phyloP scores from a whole-genome alignment of 495 filamentous ascomycete species.

The Daldinia decipiens region DNA sequence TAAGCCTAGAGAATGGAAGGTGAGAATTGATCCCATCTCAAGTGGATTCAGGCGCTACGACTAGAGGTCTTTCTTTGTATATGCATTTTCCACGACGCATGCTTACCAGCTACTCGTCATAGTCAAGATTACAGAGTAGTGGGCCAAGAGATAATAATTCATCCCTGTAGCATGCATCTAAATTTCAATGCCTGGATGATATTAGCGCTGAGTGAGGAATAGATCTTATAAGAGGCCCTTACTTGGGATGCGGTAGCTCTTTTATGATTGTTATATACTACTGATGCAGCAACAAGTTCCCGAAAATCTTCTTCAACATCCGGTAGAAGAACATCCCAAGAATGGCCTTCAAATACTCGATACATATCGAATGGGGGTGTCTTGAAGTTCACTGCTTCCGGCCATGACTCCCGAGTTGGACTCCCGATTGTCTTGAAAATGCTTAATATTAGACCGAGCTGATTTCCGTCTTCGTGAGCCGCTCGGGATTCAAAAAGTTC shows the following conservation, averaged over 20 bases:
- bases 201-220: slow-evolving; percentile 21
- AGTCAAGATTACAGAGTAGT: not conserved
- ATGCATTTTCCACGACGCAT: not conserved
- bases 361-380: slow-evolving; percentile 67
- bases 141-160: not conserved
- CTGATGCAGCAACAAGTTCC: slow-evolving; percentile 46
- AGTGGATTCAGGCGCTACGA: not conserved
- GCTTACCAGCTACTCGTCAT: not conserved
- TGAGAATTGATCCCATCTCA: not conserved
- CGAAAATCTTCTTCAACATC: slow-evolving; percentile 49
- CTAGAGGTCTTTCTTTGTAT: not conserved
- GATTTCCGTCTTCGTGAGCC: slow-evolving; percentile 86
- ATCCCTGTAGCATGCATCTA: slow-evolving; percentile 20
- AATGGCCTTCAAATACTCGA: slow-evolving; percentile 53
- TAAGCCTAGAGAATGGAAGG: not conserved
- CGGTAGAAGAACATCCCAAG: slow-evolving; percentile 54
- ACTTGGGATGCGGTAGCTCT: slow-evolving; percentile 47
- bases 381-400: slow-evolving; percentile 61
- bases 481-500: slow-evolving; percentile 76
- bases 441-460: slow-evolving; percentile 87
- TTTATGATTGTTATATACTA: slow-evolving; percentile 49
- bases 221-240: not conserved
- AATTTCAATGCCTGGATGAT: slow-evolving; percentile 30
- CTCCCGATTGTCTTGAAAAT: slow-evolving; percentile 92
- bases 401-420: slow-evolving; percentile 80